These are phyloP conservation scores for Penicillium simplicissimum DNA, from an alignment of 495 filamentous ascomycete genomes.

Conservation along the genomic window DNA sequence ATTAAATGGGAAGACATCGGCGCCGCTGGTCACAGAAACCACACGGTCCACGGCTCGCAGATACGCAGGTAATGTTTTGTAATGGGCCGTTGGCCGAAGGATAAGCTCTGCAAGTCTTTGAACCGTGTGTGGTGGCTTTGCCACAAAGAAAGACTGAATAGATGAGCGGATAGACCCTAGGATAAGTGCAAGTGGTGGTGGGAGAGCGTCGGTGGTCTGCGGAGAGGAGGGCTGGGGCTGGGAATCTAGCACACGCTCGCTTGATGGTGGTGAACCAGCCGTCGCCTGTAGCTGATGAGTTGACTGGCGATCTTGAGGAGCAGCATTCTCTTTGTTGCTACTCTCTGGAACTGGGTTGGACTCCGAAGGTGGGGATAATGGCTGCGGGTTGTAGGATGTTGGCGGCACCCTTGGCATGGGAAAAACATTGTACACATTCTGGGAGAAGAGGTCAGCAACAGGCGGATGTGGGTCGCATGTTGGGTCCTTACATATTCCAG, in stretches of 20 bases:
- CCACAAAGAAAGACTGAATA: slow-evolving; percentile 66
- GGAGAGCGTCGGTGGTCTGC: slow-evolving; percentile 53
- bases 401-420: slow-evolving; percentile 47
- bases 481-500: slow-evolving; percentile 51
- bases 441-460: slow-evolving; percentile 10
- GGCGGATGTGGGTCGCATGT: slow-evolving; percentile 1
- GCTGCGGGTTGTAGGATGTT: slow-evolving; percentile 28
- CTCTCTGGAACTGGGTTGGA: slow-evolving; percentile 35
- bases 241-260: slow-evolving; percentile 48
- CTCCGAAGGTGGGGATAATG: slow-evolving; percentile 32
- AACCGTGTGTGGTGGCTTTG: slow-evolving; percentile 84
- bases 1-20: slow-evolving; percentile 80
- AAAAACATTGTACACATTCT: slow-evolving; percentile 58
- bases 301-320: slow-evolving; percentile 35
- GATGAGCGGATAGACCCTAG: slow-evolving; percentile 65
- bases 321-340: slow-evolving; percentile 57
- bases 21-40: slow-evolving; percentile 82
- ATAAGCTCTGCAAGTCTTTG: slow-evolving; percentile 94
- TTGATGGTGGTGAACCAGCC: slow-evolving; percentile 36
- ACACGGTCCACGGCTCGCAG: slow-evolving; percentile 90
- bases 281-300: slow-evolving; percentile 32
- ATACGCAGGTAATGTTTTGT: slow-evolving; percentile 76
- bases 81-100: slow-evolving; percentile 72
- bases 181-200: slow-evolving; percentile 61
- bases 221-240: slow-evolving; percentile 44